A percentile compares a stretch with the other conserved stretches of the same genome.
Evolutionary conservation across 2,329 filamentous ascomycete species (phyloP).

Genomic region (Calonectria ilicicola): DNA sequence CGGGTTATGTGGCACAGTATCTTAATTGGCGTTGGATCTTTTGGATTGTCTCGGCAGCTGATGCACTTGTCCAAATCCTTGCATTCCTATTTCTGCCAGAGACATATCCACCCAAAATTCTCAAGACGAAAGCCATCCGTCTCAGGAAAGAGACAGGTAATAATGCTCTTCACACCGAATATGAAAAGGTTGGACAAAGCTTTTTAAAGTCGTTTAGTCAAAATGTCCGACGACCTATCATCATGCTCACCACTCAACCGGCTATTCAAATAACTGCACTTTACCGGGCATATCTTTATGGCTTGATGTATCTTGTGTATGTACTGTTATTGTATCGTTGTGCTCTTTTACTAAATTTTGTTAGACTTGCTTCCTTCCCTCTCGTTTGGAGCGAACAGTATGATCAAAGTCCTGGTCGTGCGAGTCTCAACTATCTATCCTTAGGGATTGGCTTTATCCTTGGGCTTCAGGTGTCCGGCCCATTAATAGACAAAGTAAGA

Average conservation of each 20-base stretch:
- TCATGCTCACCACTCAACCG: conserved; percentile 52
- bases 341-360: background rate
- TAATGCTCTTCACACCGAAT: conserved; percentile 41
- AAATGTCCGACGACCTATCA: conserved; percentile 43
- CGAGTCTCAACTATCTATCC: conserved; percentile 65
- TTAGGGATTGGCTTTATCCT: conserved; percentile 66
- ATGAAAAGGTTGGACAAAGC: conserved; percentile 39
- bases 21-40: conserved; percentile 59
- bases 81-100: conserved; percentile 54
- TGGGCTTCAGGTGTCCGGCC: conserved; percentile 64
- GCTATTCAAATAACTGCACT: conserved; percentile 62
- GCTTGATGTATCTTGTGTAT: conserved; percentile 63
- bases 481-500: conserved; percentile 48
- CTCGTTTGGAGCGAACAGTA: conserved; percentile 61
- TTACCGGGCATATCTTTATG: conserved; percentile 63
- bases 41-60: conserved; percentile 55
- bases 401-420: conserved; percentile 56
- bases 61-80: conserved; percentile 47
- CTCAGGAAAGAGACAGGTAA: conserved; percentile 46
- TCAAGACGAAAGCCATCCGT: conserved; percentile 40
- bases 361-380: conserved; percentile 63
- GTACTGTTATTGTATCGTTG: background rate
- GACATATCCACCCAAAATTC: conserved; percentile 51
- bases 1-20: conserved; percentile 53
- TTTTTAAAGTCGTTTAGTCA: conserved; percentile 39